Evolutionary conservation across 768 basidiomycete genomes (phyloP), one percentile per base, ranked within the genome.

Genomic region (Inosperma sp.): DNA sequence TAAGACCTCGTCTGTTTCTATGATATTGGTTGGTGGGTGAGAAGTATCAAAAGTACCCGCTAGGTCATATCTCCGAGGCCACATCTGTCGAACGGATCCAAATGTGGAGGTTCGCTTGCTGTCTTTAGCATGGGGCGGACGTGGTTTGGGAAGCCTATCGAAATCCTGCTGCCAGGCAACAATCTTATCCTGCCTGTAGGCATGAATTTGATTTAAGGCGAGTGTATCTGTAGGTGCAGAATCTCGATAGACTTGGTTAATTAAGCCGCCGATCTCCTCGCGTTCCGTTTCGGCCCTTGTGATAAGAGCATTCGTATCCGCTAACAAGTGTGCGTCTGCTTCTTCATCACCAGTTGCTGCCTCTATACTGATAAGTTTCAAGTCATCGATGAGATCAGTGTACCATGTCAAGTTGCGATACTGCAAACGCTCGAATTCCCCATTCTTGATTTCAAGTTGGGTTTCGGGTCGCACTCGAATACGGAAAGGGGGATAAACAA

Each of bases 111-210:
- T 62, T 54, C 80, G 73, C 48, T 80, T 81, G 30, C 70, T 69
- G 47, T 64, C 72, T 57, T 75, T 78, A 49, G 82, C 84, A 10
- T 68, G 55, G 19, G 37, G 46, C 1, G 76, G 72, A 58, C 81
- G 84, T 49, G 77, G 84, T 61, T 86, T 89, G 6, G 86, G 86
- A 23, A 97, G 75, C 45, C 83, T 81, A 58, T 92, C 88, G 57
- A 95, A 93, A 62, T 97, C 93, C 54, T 81, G 81, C 66, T 99
- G 93, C 90, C 94, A 97, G n/a, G 88, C 89, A 13, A 95, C 91
- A 40, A 95, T 91, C 64, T 86, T 87, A 59, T 95, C 92, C 70
- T 97, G 95, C 39, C 93, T 78, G 53, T 83, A 84, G 1, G 88
- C 83, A 41, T 93, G 83, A 5, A 93, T 87, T 57, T 81, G 81